Percentiles rank a stretch among this genome's conserved stretches.
Evolutionary conservation across 2,329 filamentous ascomycete species (phyloP).

Genomic region (Rosellinia necatrix): DNA sequence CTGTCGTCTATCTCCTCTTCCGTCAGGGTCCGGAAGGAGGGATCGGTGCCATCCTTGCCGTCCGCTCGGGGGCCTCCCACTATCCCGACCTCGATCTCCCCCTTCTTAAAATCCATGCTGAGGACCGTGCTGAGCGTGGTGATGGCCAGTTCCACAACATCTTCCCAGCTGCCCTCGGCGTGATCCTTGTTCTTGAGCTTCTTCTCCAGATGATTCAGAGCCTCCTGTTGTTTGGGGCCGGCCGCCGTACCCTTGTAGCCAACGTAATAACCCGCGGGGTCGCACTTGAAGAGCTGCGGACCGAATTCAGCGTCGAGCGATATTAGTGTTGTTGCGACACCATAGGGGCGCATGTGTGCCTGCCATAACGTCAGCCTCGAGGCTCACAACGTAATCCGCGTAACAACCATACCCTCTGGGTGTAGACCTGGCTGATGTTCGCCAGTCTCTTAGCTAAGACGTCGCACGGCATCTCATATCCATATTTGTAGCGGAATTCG

Average conservation of each 20-base stretch:
- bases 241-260: constrained; percentile 98
- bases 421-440: constrained; percentile 99
- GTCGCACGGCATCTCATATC: constrained; percentile 99
- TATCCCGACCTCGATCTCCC: constrained; percentile 96
- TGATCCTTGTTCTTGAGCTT: constrained; percentile 99
- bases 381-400: constrained; percentile 3
- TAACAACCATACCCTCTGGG: constrained; percentile 74
- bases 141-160: constrained; percentile 96
- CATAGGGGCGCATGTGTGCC: constrained; percentile 97
- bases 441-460: constrained; percentile 94
- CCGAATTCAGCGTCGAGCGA: constrained; percentile 91
- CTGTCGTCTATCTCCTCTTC: constrained; percentile 99
- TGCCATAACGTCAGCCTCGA: constrained; percentile 42
- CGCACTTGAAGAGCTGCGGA: constrained; percentile 96
- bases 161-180: constrained; percentile 92
- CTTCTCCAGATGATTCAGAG: constrained; percentile 98
- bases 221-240: constrained; percentile 97
- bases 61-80: constrained; percentile 85
- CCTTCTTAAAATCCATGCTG: constrained; percentile 99
- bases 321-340: constrained; percentile 93
- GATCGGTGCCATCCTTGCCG: constrained; percentile 79
- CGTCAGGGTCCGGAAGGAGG: constrained; percentile 83
- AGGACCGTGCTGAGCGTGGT: constrained; percentile 93
- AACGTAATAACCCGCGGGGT: constrained; percentile 96
- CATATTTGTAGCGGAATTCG: constrained; percentile 97